Base-by-base conservation (phyloP, 345 rosid genomes). In the Gossypium stocksii region DNA sequence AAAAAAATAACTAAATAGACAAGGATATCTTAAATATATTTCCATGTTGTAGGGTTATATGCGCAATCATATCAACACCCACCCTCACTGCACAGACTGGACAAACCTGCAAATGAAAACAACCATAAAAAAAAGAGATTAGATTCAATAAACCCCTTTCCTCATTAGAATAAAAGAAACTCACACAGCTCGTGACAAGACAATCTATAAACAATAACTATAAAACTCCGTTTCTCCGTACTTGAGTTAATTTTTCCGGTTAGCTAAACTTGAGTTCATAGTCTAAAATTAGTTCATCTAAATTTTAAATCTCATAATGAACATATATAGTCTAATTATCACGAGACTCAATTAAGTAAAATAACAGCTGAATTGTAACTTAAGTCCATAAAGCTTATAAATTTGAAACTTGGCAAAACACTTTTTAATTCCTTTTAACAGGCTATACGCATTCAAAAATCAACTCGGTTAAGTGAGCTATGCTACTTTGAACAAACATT, bases 1-100 rank as follows among this genome's bases (percentile, higher is more conserved):
- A 48, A 68, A 49, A 34, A 8, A 58, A 48, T 41, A 66, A 79
- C 41, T 43, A 45, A 22, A 44, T 49, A 58, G n/a, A 70, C 82
- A 85, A 90, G 97, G 98, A 94, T 94, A 94, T 92, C 89, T 92
- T 94, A 79, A 90, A 94, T 77, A 90, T 82, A 73, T 89, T 90
- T 74, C 97, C 94, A 77, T 94, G 98, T 61, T 92, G 94, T 74
- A 90, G 83, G 25, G 97, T 94, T 82, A 94, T 92, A 82, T 94
- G 98, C 6, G 97, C 93, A 83, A 94, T 97, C 98, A 94, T 89
- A 80, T 94, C 98, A 25, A 85, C 83, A 58, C 94, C 96, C 77
- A 89, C 98, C 82, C 93, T 94, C 85, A 85, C 62, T 62, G 92
- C 84, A 83, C 98, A 94, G 79, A 92, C 90, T 10, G 98, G 97